Percentiles rank a stretch among this genome's conserved stretches.
These are phyloP conservation scores for Starmerella floricola DNA, from an alignment of 805 yeast species.

Conservation along the genomic window DNA sequence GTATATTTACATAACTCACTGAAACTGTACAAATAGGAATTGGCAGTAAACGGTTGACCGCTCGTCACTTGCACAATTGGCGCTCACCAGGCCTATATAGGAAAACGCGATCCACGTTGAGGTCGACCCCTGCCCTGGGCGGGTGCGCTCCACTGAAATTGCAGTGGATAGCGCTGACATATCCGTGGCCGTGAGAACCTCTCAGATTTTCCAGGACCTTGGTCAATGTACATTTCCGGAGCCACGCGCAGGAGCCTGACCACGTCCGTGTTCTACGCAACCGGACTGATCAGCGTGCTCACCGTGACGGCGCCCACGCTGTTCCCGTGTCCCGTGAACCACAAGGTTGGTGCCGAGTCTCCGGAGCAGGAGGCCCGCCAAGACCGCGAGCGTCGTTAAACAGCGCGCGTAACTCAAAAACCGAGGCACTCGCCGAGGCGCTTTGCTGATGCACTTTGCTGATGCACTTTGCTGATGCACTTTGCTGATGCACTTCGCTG, in stretches of 20 bases:
- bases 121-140: not conserved
- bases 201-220: not conserved
- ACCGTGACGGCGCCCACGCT: slow-evolving; percentile 41
- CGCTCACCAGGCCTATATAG: too few relatives aligned
- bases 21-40: too few relatives aligned
- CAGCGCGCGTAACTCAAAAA: too few relatives aligned
- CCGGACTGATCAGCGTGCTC: slow-evolving; percentile 61
- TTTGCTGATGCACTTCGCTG: too few relatives aligned
- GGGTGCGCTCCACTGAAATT: slow-evolving; percentile 34
- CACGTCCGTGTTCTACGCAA: slow-evolving; percentile 55
- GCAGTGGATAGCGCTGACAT: slow-evolving; percentile 1
- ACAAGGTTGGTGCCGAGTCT: slow-evolving; percentile 20
- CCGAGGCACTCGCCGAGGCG: too few relatives aligned
- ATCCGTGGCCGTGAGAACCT: not conserved
- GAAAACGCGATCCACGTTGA: too few relatives aligned
- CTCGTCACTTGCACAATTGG: too few relatives aligned
- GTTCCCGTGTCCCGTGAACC: slow-evolving; percentile 28
- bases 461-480: too few relatives aligned
- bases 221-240: slow-evolving; percentile 25
- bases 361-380: slow-evolving; percentile 8
- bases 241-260: slow-evolving; percentile 36
- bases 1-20: too few relatives aligned
- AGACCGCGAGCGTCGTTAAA: too few relatives aligned
- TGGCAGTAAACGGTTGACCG: too few relatives aligned
- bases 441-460: too few relatives aligned